phyloP scores from a whole-genome alignment of 352 stramenopile species.

The Phytophthora cryptogea region DNA sequence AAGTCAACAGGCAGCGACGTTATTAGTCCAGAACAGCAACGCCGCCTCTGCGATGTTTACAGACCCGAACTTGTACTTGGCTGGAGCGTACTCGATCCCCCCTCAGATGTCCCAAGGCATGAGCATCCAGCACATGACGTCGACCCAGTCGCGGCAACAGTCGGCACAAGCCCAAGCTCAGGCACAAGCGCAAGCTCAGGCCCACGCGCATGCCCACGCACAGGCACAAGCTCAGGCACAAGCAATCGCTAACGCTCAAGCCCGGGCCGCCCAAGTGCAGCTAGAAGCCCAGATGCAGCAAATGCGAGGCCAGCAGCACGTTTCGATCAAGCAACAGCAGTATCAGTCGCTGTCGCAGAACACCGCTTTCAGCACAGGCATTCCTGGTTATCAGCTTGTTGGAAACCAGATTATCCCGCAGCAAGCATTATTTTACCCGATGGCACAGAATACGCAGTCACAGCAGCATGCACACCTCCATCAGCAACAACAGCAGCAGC shows the following conservation, averaged over 20 bases:
- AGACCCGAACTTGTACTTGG: constrained; percentile 71
- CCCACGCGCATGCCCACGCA: constrained; percentile 41
- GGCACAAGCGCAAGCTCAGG: constrained; percentile 40
- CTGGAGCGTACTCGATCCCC: constrained; percentile 54
- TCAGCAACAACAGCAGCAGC: constrained; percentile 47
- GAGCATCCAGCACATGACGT: constrained; percentile 60
- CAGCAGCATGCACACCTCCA: constrained; percentile 55
- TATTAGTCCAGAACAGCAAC: constrained; percentile 61
- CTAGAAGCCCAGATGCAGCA: constrained; percentile 55
- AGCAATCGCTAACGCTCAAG: constrained; percentile 58
- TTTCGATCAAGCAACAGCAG: constrained; percentile 59
- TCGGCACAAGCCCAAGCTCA: constrained; percentile 43
- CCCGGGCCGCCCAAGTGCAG: constrained; percentile 47
- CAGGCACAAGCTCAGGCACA: constrained; percentile 46
- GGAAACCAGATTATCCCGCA: constrained; percentile 65
- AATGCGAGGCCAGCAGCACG: constrained; percentile 42
- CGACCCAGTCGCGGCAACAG: constrained; percentile 44
- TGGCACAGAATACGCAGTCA: constrained; percentile 39
- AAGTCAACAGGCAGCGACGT: constrained; percentile 55
- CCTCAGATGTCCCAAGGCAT: constrained; percentile 59
- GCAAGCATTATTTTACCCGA: constrained; percentile 64
- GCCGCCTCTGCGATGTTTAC: constrained; percentile 58
- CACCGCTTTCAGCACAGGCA: constrained; percentile 49
- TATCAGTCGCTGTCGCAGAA: constrained; percentile 57
- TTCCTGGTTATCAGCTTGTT: constrained; percentile 68